phyloP scores from a whole-genome alignment of 805 yeast genomes.

The Jamesozyma gamospora region DNA sequence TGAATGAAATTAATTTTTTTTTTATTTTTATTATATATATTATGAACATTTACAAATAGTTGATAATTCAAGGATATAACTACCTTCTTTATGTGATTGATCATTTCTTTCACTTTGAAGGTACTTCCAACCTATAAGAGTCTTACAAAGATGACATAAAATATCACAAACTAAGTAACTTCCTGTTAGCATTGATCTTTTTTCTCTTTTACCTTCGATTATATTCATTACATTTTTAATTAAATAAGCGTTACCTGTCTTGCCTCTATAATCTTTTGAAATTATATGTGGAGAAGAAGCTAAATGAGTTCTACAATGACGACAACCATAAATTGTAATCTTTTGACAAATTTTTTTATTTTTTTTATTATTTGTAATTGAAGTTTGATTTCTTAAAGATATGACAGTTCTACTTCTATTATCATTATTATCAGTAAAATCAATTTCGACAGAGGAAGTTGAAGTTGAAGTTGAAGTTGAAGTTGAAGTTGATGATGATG shows the following conservation, averaged over 20 bases:
- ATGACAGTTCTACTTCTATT: neutral
- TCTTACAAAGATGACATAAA: slow-evolving; percentile 44
- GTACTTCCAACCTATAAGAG: slow-evolving; percentile 56
- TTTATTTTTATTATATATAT: neutral
- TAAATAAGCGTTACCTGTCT: slow-evolving; percentile 47
- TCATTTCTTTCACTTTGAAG: slow-evolving; percentile 35
- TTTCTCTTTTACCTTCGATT: slow-evolving; percentile 29
- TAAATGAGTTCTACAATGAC: slow-evolving; percentile 25
- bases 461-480: neutral
- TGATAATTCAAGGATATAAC: slow-evolving; percentile 41
- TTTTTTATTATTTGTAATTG: neutral
- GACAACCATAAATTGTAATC: slow-evolving; percentile 26
- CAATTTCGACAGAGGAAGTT: no score
- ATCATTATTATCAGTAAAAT: neutral
- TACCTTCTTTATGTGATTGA: slow-evolving; percentile 53
- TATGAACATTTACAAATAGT: slow-evolving; percentile 20
- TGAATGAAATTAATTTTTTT: slow-evolving; percentile 1
- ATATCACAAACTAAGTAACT: slow-evolving; percentile 47
- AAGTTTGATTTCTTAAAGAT: neutral
- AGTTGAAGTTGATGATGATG: neutral
- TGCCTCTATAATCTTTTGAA: slow-evolving; percentile 42
- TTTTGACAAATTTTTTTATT: slow-evolving; percentile 1
- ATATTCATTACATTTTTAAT: slow-evolving; percentile 42
- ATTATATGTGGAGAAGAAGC: slow-evolving; percentile 25
- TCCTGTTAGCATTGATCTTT: slow-evolving; percentile 51